Conservation (phyloP, 1,284 basidiomycete genomes). For the Tranzscheliella williamsii region DNA sequence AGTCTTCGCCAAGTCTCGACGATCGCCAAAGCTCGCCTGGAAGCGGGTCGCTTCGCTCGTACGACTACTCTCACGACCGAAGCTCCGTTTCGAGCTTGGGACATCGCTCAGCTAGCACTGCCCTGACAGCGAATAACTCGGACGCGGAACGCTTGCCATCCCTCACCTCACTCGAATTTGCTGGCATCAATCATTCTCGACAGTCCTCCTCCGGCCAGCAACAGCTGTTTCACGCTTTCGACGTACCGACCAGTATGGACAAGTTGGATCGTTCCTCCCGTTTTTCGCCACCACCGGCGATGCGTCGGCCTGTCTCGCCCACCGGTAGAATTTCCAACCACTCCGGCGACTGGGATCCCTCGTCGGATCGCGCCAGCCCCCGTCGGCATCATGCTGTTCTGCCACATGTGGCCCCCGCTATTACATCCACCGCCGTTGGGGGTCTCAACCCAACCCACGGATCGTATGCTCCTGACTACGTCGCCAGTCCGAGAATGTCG, state of each 20-base stretch:
- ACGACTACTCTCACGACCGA: conserved; percentile 25
- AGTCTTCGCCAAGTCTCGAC: conserved; percentile 6
- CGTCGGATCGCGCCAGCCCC: conserved; percentile 31
- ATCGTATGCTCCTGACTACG: conserved; percentile 19
- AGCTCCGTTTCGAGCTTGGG: conserved; percentile 20
- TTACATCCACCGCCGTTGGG: background rate
- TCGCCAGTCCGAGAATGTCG: conserved; percentile 12
- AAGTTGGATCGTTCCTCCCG: conserved; percentile 12
- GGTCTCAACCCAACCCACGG: background rate
- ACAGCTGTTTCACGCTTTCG: too few species aligned
- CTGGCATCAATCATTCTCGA: background rate
- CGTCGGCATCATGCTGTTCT: conserved; percentile 12
- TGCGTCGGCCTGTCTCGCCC: conserved; percentile 28
- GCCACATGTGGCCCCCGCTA: conserved; percentile 1
- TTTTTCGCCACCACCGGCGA: conserved; percentile 7
- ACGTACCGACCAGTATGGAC: conserved; percentile 12
- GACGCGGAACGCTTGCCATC: conserved; percentile 19
- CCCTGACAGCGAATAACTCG: conserved; percentile 8
- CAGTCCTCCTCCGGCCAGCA: background rate
- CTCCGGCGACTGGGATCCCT: conserved; percentile 32
- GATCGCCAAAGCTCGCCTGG: conserved; percentile 29
- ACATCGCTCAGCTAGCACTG: conserved; percentile 26
- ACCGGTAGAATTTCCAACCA: conserved; percentile 27
- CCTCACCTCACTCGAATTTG: conserved; percentile 6
- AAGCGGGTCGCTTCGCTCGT: conserved; percentile 18